phyloP scores from a whole-genome alignment of 495 filamentous ascomycete genomes.

The Astrothelium subdiscretum region DNA sequence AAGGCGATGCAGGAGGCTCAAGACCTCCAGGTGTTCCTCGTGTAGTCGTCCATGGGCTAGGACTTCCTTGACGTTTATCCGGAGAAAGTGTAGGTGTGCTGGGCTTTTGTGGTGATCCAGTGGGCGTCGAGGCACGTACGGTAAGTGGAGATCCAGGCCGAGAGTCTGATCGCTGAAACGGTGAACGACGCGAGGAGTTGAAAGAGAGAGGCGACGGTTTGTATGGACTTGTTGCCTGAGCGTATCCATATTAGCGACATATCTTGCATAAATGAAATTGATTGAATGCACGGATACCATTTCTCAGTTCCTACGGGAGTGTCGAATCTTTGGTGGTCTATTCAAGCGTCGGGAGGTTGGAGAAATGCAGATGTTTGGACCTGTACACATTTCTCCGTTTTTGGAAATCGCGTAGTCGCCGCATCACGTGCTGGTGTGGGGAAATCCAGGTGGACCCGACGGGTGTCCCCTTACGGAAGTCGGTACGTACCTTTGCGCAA shows the following conservation, averaged over 20 bases:
- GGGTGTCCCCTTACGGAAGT: too few species aligned
- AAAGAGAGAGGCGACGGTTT: conserved; percentile 26
- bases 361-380: neutral
- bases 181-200: conserved; percentile 26
- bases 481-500: too few species aligned
- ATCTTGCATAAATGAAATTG: conserved; percentile 3
- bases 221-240: conserved; percentile 15
- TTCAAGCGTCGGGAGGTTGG: neutral
- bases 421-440: neutral
- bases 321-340: too few species aligned
- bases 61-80: neutral
- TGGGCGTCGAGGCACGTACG: conserved; percentile 18
- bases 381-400: neutral
- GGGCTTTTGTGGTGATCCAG: conserved; percentile 18
- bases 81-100: neutral
- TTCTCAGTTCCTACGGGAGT: neutral
- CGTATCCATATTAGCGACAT: neutral
- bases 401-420: neutral
- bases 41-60: neutral
- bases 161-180: conserved; percentile 23
- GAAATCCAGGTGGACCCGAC: neutral
- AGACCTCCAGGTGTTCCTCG: neutral
- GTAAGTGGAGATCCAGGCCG: conserved; percentile 20
- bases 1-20: neutral
- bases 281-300: neutral